phyloP scores from a whole-genome alignment of 192 early-diverging fungal genomes.

The Backusella parvicylindrica region DNA sequence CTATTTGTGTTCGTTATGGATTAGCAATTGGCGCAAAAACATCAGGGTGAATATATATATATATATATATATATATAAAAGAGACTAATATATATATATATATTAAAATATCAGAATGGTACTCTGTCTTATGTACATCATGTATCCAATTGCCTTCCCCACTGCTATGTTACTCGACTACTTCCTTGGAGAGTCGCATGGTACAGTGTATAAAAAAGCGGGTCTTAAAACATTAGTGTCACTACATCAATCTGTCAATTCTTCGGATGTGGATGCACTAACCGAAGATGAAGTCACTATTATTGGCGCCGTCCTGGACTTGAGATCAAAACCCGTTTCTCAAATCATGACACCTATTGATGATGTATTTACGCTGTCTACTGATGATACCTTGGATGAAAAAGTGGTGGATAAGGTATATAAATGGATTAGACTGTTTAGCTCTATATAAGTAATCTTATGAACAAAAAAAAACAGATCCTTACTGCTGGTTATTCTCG shows the following conservation, averaged over 20 bases:
- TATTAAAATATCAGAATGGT: conserved; percentile 51
- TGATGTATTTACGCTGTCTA: conserved; percentile 64
- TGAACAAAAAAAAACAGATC: no score
- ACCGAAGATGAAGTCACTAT: conserved; percentile 77
- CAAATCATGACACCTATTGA: conserved; percentile 68
- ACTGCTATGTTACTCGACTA: conserved; percentile 84
- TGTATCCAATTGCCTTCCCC: conserved; percentile 77
- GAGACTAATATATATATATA: neutral
- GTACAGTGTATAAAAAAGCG: conserved; percentile 81
- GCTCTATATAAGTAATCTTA: no score
- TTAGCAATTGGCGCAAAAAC: conserved; percentile 86
- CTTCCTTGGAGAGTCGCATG: conserved; percentile 80
- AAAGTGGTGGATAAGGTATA: conserved; percentile 40
- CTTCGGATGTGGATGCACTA: conserved; percentile 52
- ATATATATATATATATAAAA: neutral
- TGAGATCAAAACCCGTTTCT: conserved; percentile 64
- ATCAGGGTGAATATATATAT: conserved; percentile 44
- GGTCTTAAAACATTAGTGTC: conserved; percentile 74
- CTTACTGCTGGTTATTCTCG: conserved; percentile 65
- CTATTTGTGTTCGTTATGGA: conserved; percentile 88
- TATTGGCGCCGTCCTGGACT: conserved; percentile 70
- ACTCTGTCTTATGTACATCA: conserved; percentile 57
- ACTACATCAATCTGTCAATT: conserved; percentile 60
- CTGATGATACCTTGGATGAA: conserved; percentile 55
- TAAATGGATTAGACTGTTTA: no score